Evolutionary conservation across 2,329 filamentous ascomycete species (phyloP), one percentile per base, ranked within the genome.

Genomic region (Geosmithia flava): DNA sequence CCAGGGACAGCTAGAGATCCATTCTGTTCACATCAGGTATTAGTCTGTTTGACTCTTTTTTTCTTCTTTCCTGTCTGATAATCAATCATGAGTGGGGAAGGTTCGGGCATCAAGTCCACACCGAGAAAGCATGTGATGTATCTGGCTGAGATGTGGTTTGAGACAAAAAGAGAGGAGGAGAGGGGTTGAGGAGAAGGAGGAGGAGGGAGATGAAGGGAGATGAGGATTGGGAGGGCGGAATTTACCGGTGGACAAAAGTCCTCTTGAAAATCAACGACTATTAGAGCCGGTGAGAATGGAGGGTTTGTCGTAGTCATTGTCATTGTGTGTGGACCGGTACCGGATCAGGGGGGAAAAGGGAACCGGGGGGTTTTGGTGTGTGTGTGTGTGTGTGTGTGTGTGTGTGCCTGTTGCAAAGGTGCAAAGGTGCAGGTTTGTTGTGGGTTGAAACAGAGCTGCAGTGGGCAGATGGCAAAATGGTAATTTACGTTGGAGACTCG

Each of bases 231-330:
- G 37, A 29, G n/a, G 42, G 40, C 27, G 39, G 20, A 40, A 68
- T 82, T 68, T 68, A 93, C 88, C 13, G 90, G 89, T 50, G 87
- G 86, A 64, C 88, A 95, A 64, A 96, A 97, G 69, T 97, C 91
- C 64, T 96, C 85, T 66, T 97, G 93, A 59, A 95, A 75, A 65
- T 96, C 90, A 47, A 95, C 83, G 11, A 95, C 75, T 45, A 95
- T 66, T 20, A 80, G 66, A 2, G 76, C 76, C 3, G 76, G 72
- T 46, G 59, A 67, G 51, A 75, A 75, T 4, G 51, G 6, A 29
- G 23, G 39, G 23, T 7, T 33, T 20, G 10, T 15, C 10, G 20
- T 7, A 4, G 23, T 27, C 23, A 8, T 27, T 8, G 19, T 7
- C 2, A 10, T 44, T 7, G 16, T 44, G 11, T 27, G 23, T 27